Percentiles rank a stretch among this genome's conserved stretches.
Evolutionary conservation across 495 filamentous ascomycete species (phyloP).

Genomic region (Penicillium odoratum): DNA sequence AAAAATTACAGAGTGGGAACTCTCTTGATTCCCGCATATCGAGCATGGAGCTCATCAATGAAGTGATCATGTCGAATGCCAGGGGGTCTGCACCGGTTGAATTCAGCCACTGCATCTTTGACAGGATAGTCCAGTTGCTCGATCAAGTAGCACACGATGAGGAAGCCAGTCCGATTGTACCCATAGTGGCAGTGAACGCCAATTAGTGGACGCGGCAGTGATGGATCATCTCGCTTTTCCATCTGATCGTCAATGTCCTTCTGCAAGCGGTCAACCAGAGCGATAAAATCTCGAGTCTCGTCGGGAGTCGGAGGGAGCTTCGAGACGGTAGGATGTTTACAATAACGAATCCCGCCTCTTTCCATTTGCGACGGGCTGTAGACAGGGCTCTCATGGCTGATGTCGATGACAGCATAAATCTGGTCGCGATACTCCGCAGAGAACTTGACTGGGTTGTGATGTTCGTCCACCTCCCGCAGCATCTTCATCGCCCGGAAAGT

Average conservation of each 20-base stretch:
- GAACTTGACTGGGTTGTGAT: conserved; percentile 76
- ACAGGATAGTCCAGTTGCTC: conserved; percentile 73
- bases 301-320: conserved; percentile 82
- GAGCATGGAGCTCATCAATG: conserved; percentile 78
- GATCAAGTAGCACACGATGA: conserved; percentile 88
- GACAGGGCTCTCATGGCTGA: conserved; percentile 82
- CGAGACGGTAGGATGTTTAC: conserved; percentile 87
- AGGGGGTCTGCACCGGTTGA: conserved; percentile 68
- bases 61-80: conserved; percentile 92
- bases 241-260: conserved; percentile 40
- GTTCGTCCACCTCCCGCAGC: conserved; percentile 79
- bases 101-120: conserved; percentile 78
- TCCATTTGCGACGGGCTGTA: conserved; percentile 79
- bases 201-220: conserved; percentile 53
- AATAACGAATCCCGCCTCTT: conserved; percentile 70
- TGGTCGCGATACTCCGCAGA: conserved; percentile 61
- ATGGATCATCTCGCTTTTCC: conserved; percentile 45
- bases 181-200: conserved; percentile 96
- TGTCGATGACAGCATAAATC: conserved; percentile 80
- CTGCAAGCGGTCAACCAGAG: conserved; percentile 69
- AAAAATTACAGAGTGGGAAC: conserved; percentile 47
- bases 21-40: conserved; percentile 63
- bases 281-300: conserved; percentile 76
- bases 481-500: conserved; percentile 88
- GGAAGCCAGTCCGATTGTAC: conserved; percentile 88